phyloP scores from a whole-genome alignment of 163 green algal species.

The Chlamydomonas reinhardtii region DNA sequence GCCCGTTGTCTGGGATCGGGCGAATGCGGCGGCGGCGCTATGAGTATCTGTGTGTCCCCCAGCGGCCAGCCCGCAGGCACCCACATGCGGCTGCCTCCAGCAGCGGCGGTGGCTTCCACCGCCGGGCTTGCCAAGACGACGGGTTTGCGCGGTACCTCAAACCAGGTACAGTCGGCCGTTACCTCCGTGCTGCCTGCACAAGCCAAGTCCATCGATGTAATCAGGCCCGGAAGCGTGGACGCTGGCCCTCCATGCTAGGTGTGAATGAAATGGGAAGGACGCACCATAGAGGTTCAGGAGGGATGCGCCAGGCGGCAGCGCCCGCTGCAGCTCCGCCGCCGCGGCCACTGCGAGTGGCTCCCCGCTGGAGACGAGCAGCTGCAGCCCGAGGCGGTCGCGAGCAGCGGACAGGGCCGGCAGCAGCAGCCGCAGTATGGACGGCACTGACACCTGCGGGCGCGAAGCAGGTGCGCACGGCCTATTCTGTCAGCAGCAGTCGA shows the following conservation, averaged over 20 bases:
- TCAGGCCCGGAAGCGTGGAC: not conserved
- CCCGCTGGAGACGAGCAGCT: constrained; percentile 68
- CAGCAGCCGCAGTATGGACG: constrained; percentile 32
- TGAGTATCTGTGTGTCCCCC: constrained; percentile 30
- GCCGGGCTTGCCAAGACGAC: too few species aligned
- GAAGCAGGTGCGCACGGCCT: too few species aligned
- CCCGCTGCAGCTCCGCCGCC: constrained; percentile 33
- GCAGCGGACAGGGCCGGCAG: constrained; percentile 1
- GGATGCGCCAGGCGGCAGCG: constrained; percentile 42
- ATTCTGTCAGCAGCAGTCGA: too few species aligned
- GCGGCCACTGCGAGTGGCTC: constrained; percentile 59
- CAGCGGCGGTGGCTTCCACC: too few species aligned
- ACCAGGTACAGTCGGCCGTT: constrained; percentile 47
- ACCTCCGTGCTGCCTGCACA: constrained; percentile 44
- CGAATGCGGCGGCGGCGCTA: not conserved
- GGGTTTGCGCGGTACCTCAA: not conserved
- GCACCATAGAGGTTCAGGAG: constrained; percentile 81
- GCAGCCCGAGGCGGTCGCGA: constrained; percentile 44
- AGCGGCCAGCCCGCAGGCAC: constrained; percentile 48
- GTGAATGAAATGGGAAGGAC: not conserved
- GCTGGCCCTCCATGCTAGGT: not conserved
- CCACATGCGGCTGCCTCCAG: not conserved
- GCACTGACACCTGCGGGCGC: constrained; percentile 28
- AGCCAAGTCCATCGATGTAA: not conserved
- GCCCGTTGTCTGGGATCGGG: not conserved